Conservation (phyloP, 768 basidiomycete species). For the Heimioporus sp. region DNA sequence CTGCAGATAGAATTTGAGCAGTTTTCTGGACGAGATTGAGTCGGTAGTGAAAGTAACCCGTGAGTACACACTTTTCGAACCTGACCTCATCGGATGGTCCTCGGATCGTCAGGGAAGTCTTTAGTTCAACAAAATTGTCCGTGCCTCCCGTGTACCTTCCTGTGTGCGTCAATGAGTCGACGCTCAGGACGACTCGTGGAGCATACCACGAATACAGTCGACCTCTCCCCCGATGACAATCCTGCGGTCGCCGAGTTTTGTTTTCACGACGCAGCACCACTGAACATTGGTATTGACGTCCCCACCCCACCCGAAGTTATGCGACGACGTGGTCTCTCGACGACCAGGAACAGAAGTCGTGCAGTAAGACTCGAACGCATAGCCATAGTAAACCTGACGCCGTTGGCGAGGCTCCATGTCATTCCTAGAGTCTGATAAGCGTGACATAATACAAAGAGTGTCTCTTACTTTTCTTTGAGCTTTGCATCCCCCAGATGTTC, state of each 20-base stretch:
- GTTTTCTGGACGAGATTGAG: constrained; percentile 52
- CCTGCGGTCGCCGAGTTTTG: constrained; percentile 69
- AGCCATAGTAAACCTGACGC: constrained; percentile 75
- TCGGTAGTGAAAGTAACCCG: not conserved
- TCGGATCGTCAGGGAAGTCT: constrained; percentile 76
- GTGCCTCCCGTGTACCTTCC: constrained; percentile 60
- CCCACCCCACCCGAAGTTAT: constrained; percentile 61
- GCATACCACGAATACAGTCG: constrained; percentile 78
- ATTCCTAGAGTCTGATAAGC: constrained; percentile 43
- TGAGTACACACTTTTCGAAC: constrained; percentile 69
- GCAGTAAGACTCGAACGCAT: constrained; percentile 88
- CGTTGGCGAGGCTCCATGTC: constrained; percentile 63
- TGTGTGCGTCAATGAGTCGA: constrained; percentile 24
- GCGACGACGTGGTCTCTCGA: constrained; percentile 21
- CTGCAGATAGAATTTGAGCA: constrained; percentile 92
- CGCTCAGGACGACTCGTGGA: not conserved
- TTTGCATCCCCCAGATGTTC: constrained; percentile 62
- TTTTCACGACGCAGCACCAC: constrained; percentile 89
- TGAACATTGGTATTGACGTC: constrained; percentile 87
- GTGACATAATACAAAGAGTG: not conserved
- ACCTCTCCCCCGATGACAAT: constrained; percentile 88
- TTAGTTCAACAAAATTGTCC: constrained; percentile 78
- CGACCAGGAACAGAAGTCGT: constrained; percentile 42
- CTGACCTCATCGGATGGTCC: constrained; percentile 59
- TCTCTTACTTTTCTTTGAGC: constrained; percentile 61